Conservation (phyloP, 2,329 filamentous ascomycete genomes). For the Fusarium mangiferae region DNA sequence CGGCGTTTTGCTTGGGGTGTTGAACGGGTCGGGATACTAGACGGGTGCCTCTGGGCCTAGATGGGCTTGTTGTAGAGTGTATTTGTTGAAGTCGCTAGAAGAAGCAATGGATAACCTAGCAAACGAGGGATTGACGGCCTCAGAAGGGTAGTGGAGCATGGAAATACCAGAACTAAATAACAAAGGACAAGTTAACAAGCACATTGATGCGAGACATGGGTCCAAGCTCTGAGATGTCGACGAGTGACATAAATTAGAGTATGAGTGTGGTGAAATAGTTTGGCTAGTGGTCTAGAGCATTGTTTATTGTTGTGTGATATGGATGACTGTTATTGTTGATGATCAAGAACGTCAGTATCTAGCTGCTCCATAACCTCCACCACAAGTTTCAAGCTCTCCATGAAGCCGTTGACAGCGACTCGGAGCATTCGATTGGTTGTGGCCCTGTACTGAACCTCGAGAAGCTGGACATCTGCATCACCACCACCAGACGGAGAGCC, state of each 20-base stretch:
- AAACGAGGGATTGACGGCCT: conserved; percentile 7
- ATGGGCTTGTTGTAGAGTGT: conserved; percentile 14
- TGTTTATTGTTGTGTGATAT: conserved; percentile 10
- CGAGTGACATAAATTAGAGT: background rate
- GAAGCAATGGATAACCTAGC: conserved; percentile 1
- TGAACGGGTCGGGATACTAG: conserved; percentile 28
- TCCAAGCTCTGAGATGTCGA: background rate
- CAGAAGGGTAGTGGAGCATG: conserved; percentile 9
- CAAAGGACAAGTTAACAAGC: conserved; percentile 1
- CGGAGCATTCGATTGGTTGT: conserved; percentile 97
- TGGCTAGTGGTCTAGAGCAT: background rate
- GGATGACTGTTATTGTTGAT: conserved; percentile 27
- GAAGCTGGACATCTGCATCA: conserved; percentile 54
- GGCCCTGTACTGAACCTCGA: conserved; percentile 82
- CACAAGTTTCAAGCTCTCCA: conserved; percentile 87
- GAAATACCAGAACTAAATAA: conserved; percentile 34
- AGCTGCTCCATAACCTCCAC: conserved; percentile 91
- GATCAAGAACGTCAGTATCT: conserved; percentile 80
- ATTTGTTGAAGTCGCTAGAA: conserved; percentile 1
- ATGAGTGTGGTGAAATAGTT: background rate
- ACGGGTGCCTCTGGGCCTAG: conserved; percentile 20
- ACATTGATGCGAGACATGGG: conserved; percentile 12
- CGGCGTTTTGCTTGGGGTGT: conserved; percentile 21
- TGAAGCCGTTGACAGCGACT: conserved; percentile 95
- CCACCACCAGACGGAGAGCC: conserved; percentile 27